Base-by-base conservation (phyloP, 805 yeast genomes). In the Spencermartinsiella europaea region DNA sequence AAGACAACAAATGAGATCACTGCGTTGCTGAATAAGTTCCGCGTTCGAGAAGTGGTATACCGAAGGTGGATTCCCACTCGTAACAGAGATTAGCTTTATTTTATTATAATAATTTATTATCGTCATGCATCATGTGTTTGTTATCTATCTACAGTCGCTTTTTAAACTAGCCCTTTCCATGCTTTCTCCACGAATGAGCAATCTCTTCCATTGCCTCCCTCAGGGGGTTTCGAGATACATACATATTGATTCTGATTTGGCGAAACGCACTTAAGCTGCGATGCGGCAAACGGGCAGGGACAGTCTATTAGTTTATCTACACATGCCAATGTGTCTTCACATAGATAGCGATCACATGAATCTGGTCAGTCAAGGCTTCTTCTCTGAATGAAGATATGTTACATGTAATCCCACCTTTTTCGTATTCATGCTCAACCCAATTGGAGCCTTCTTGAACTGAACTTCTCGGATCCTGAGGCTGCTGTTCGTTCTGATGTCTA, bases 211-310 rank as follows among this genome's bases (percentile, higher is more conserved):
- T 76, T 86, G 58, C 64, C 69, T 39, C 64, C 63, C 16, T 77
- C 74, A 7, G 63, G 66, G 1, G 95, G 91, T 55, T 83, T 85
- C 17, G 96, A 84, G 36, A 93, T 83, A 64, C 99, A 93, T 14
- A 90, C 73, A 59, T 71, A 83, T 46, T 76, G 76, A 27, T 71
- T 66, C 16, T 79, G 74, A 52, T 78, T 81, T 0, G 96, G 95
- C 35, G 86, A 68, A 1, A 75, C 61, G 64, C 99, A 93, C 59
- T 86, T 84, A 50, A 85, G 59, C 62, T 91, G 96, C 1, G 95
- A 81, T 48, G 80, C 78, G 1, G 96, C 93, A 60, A 79, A 91
- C 2, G 87, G 88, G 63, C 99, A 93, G 1, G 97, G 96, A 63
- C 99, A 93, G 43, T 82, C 85, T 5, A 73, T 55, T 0, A 87